Conservation (phyloP, 1,284 basidiomycete genomes). For the Malassezia globosa region DNA sequence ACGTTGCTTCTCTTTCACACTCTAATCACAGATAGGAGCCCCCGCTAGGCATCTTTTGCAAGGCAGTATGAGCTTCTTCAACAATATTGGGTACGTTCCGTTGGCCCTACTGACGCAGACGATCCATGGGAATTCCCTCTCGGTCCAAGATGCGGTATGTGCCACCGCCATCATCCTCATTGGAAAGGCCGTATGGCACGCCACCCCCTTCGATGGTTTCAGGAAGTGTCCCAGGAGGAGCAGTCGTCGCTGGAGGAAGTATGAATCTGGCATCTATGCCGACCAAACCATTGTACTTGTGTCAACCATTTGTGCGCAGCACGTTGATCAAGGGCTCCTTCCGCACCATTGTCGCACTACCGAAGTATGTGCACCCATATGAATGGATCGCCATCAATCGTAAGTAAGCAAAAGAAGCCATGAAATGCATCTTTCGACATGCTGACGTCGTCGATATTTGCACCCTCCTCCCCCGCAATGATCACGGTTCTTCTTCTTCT, state of each 20-base stretch:
- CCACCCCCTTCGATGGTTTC: too few relatives aligned
- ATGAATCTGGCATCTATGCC: too few relatives aligned
- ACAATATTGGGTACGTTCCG: conserved; percentile 23
- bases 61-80: conserved; percentile 35
- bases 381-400: conserved; percentile 98
- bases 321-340: conserved; percentile 96
- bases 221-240: too few relatives aligned
- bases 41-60: too few relatives aligned
- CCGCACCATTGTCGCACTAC: conserved; percentile 93
- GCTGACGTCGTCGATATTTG: too few relatives aligned
- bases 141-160: conserved; percentile 3
- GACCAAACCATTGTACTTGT: conserved; percentile 42
- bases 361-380: conserved; percentile 57
- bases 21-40: too few relatives aligned
- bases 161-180: background rate
- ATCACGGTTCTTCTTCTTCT: too few relatives aligned
- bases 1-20: too few relatives aligned
- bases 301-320: conserved; percentile 68
- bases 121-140: conserved; percentile 31
- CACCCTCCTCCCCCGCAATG: too few relatives aligned
- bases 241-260: background rate
- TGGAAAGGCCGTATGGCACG: background rate
- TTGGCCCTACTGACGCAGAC: conserved; percentile 3
- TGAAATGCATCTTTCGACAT: background rate
- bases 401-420: conserved; percentile 51